Evolutionary conservation across 148 eudicot species (phyloP).

Genomic region (Dianthus caryophyllus): DNA sequence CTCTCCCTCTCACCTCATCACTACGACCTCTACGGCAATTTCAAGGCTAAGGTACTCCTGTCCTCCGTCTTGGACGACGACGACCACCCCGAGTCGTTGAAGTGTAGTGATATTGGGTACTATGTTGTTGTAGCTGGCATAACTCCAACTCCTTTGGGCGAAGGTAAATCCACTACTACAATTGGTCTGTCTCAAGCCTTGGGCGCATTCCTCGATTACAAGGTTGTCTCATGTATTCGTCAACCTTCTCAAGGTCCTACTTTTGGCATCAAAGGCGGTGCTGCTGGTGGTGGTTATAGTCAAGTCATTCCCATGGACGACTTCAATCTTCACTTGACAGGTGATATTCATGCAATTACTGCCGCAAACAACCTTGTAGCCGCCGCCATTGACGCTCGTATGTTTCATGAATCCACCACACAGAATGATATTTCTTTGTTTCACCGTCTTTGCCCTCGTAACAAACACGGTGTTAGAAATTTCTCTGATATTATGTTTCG

Average conservation of each 20-base stretch:
- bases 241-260: slow-evolving; percentile 99
- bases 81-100: no score
- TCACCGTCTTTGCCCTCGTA: slow-evolving; percentile 75
- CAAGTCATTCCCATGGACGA: slow-evolving; percentile 99
- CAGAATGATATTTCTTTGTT: slow-evolving; percentile 88
- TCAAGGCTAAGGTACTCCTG: slow-evolving; percentile 94
- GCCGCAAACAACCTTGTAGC: slow-evolving; percentile 97
- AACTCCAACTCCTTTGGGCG: slow-evolving; percentile 95
- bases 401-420: slow-evolving; percentile 84
- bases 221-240: slow-evolving; percentile 90
- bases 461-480: slow-evolving; percentile 69
- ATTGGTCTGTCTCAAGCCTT: slow-evolving; percentile 93
- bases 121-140: slow-evolving; percentile 97
- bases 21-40: slow-evolving; percentile 88
- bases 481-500: slow-evolving; percentile 74
- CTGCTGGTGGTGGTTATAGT: slow-evolving; percentile 98
- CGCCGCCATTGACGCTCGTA: slow-evolving; percentile 92
- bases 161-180: slow-evolving; percentile 95
- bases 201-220: slow-evolving; percentile 89
- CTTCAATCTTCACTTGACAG: slow-evolving; percentile 93
- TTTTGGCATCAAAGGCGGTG: slow-evolving; percentile 97
- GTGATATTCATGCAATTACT: slow-evolving; percentile 96
- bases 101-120: slow-evolving; percentile 63
- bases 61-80: slow-evolving; percentile 75
- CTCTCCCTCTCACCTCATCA: slow-evolving; percentile 57